Evolutionary conservation across 2,329 filamentous ascomycete genomes (phyloP).

Genomic region (Xylariaceae sp.): DNA sequence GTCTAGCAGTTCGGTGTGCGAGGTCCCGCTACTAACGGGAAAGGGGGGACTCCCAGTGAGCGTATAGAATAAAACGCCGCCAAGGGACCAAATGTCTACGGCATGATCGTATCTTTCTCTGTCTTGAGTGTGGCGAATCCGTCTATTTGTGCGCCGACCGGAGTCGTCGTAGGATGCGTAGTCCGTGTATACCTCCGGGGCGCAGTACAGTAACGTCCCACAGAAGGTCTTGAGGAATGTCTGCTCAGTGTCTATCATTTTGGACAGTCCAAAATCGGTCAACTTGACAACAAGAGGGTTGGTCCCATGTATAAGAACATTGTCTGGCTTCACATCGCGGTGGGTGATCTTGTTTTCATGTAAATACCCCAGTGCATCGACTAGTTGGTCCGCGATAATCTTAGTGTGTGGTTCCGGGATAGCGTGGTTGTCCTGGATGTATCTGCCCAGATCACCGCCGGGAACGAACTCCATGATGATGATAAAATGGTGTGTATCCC

Average conservation of each 20-base stretch:
- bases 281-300: constrained; percentile 80
- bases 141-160: constrained; percentile 57
- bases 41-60: constrained; percentile 79
- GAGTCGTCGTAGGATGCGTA: constrained; percentile 64
- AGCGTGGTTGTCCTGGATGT: constrained; percentile 55
- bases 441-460: constrained; percentile 74
- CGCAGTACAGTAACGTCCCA: constrained; percentile 91
- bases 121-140: constrained; percentile 50
- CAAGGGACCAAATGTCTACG: constrained; percentile 94
- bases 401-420: constrained; percentile 66
- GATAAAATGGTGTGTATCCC: constrained; percentile 77
- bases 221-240: constrained; percentile 96
- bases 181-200: constrained; percentile 88
- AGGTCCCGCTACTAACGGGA: constrained; percentile 68
- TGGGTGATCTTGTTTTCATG: constrained; percentile 89
- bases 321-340: constrained; percentile 98
- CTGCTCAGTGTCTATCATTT: constrained; percentile 83
- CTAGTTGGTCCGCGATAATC: constrained; percentile 67
- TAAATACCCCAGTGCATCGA: constrained; percentile 79
- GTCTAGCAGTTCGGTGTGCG: constrained; percentile 72
- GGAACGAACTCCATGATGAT: constrained; percentile 94
- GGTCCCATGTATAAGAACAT: constrained; percentile 75
- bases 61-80: constrained; percentile 83
- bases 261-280: constrained; percentile 94
- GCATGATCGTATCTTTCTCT: constrained; percentile 78